Conservation (phyloP, 805 yeast genomes). For the Novakomyces olei region DNA sequence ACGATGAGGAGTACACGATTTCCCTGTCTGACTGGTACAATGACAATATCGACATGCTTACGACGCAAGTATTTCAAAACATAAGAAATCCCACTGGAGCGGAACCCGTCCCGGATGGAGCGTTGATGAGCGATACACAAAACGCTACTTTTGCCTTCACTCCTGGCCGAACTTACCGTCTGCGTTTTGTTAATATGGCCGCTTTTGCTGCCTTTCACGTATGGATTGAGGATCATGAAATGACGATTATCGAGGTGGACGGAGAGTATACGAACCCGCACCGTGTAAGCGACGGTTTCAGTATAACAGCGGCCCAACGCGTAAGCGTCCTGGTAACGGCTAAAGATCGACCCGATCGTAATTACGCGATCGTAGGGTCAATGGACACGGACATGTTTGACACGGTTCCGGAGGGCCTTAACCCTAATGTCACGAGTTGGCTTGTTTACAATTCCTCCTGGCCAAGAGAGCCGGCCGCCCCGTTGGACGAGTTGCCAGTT, state of each 20-base stretch:
- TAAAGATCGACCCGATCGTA: constrained; percentile 34
- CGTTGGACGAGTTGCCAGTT: constrained; percentile 21
- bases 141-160: constrained; percentile 56
- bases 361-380: constrained; percentile 64
- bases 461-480: constrained; percentile 19
- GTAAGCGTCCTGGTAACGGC: constrained; percentile 62
- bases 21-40: constrained; percentile 82
- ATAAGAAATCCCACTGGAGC: constrained; percentile 90
- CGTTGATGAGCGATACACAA: constrained; percentile 61
- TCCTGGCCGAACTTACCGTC: constrained; percentile 66
- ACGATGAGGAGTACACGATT: constrained; percentile 56
- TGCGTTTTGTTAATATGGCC: constrained; percentile 68
- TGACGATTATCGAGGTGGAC: constrained; percentile 78
- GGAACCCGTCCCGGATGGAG: constrained; percentile 77
- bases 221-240: constrained; percentile 68
- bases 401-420: constrained; percentile 37
- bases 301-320: constrained; percentile 81
- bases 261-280: constrained; percentile 46
- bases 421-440: constrained; percentile 53
- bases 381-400: constrained; percentile 75
- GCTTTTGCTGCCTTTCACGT: constrained; percentile 81
- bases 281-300: constrained; percentile 27
- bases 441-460: constrained; percentile 33
- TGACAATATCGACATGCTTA: constrained; percentile 28
- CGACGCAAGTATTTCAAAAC: constrained; percentile 33